phyloP scores from a whole-genome alignment of 2,329 filamentous ascomycete genomes.

The Botrytis medusae region DNA sequence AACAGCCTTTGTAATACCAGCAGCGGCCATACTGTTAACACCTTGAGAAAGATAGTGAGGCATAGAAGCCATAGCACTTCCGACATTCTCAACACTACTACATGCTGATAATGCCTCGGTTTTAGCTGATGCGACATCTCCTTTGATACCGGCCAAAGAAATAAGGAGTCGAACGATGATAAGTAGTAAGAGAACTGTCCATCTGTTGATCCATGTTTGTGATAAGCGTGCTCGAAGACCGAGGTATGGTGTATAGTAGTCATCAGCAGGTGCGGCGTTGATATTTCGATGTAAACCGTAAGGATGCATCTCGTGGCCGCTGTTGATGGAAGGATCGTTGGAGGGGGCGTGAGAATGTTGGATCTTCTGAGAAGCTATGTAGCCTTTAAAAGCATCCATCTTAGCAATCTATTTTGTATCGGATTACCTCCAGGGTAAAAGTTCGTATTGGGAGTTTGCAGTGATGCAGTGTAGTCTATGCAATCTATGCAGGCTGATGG shows the following conservation, averaged over 20 bases:
- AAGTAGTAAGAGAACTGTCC: constrained; percentile 86
- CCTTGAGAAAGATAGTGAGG: constrained; percentile 89
- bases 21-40: constrained; percentile 81
- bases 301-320: constrained; percentile 38
- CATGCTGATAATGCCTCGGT: constrained; percentile 83
- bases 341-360: constrained; percentile 34
- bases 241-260: constrained; percentile 84
- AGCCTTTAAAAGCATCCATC: constrained; percentile 37
- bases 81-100: constrained; percentile 86
- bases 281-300: constrained; percentile 26
- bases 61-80: constrained; percentile 96
- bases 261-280: constrained; percentile 48
- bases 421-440: constrained; percentile 15
- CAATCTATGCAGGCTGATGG: constrained; percentile 10
- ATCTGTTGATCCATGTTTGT: constrained; percentile 96
- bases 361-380: constrained; percentile 36
- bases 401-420: constrained; percentile 32
- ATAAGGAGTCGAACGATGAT: constrained; percentile 80
- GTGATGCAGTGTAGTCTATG: constrained; percentile 8
- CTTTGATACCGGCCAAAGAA: constrained; percentile 69
- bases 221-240: constrained; percentile 86
- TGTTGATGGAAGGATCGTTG: constrained; percentile 42
- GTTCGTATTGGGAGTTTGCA: neutral
- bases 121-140: constrained; percentile 74
- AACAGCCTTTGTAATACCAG: constrained; percentile 77